A percentile compares a stretch with the other conserved stretches of the same genome.
phyloP scores from a whole-genome alignment of 108 stramenopile genomes.

The Cyclotella sp. region DNA sequence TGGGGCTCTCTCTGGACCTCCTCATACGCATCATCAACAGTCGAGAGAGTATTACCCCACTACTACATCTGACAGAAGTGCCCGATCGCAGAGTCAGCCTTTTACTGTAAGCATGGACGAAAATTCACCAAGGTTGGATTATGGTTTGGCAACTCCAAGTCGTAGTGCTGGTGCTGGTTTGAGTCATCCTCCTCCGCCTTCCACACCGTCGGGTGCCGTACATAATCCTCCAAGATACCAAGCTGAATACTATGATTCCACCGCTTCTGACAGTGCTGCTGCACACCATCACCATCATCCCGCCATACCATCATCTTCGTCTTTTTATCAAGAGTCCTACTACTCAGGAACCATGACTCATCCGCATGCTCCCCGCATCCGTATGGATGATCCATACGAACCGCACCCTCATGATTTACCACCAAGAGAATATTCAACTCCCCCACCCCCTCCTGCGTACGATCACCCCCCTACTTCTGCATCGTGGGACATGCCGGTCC shows the following conservation, averaged over 20 bases:
- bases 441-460: slow-evolving; percentile 21
- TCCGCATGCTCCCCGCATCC: not conserved
- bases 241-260: not conserved
- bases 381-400: not conserved
- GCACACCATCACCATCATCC: not conserved
- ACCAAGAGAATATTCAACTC: not conserved
- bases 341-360: no score
- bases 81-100: not conserved
- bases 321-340: not conserved
- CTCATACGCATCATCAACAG: not conserved
- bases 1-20: not conserved
- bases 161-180: no score
- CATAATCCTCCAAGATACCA: not conserved
- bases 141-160: not conserved
- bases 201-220: not conserved
- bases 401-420: not conserved
- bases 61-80: not conserved
- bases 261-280: not conserved
- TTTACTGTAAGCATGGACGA: slow-evolving; percentile 19
- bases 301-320: not conserved
- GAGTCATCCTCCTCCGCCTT: no score
- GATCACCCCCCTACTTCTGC: slow-evolving; percentile 2
- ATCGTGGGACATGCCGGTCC: slow-evolving; percentile 4
- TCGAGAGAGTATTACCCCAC: not conserved
- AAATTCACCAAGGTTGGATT: slow-evolving; percentile 6